These are phyloP conservation scores for Saitozyma sp. DNA, from an alignment of 768 basidiomycete species.

Conservation along the genomic window DNA sequence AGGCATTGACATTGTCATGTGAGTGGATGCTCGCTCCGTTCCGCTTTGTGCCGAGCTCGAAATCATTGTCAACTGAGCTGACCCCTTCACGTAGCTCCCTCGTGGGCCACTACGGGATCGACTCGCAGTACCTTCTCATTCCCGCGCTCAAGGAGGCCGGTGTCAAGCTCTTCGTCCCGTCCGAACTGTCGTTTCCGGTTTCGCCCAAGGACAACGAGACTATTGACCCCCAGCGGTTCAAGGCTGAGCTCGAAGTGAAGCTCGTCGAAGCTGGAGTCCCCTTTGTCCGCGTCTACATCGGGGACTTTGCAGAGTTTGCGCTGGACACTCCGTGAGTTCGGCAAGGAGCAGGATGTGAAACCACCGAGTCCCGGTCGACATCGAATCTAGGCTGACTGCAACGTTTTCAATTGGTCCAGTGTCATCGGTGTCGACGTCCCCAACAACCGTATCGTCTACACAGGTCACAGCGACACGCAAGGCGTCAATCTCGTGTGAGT, in stretches of 20 bases:
- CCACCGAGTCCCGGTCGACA: no score
- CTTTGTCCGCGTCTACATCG: background rate
- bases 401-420: no score
- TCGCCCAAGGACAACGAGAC: conserved; percentile 1
- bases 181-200: background rate
- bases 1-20: conserved; percentile 3
- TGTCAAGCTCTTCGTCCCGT: conserved; percentile 5
- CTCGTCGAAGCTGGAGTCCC: conserved; percentile 3
- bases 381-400: no score
- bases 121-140: background rate
- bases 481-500: conserved; percentile 3
- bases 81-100: no score
- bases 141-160: background rate
- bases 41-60: no score
- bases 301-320: conserved; percentile 7
- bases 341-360: background rate
- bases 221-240: background rate
- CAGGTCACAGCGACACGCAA: background rate
- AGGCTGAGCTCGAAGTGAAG: background rate
- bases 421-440: conserved; percentile 2
- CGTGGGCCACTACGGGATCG: background rate
- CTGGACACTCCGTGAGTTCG: conserved; percentile 3
- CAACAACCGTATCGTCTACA: conserved; percentile 5
- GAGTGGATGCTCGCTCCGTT: no score
- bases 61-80: no score